Evolutionary conservation across 108 stramenopile genomes (phyloP), one percentile per base, ranked within the genome.

Genomic region (Tribonema minus): DNA sequence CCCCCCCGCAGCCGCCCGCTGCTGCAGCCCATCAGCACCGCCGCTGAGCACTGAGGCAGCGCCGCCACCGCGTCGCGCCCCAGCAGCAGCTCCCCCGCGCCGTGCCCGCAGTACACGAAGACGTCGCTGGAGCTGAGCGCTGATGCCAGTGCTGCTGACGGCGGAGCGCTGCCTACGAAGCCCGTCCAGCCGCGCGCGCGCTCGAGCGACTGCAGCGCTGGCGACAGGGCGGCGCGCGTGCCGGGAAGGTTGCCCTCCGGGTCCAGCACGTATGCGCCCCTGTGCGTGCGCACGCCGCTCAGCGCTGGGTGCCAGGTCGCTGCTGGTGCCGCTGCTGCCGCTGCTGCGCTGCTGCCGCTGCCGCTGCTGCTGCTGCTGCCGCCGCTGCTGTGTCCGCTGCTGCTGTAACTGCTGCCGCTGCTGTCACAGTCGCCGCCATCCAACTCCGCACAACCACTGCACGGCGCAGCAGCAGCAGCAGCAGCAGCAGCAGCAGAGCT

Each of bases 11-110:
- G 58, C 32, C 72, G 67, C 26, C 67, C 72, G 30, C 67, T 75
- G 67, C 82, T 96, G 85, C 97, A 98, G 65, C 97, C 97, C 95
- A 96, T 95, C 33, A 98, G 84, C 23, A 98, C 76, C n/a, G 96
- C 81, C 26, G 30, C 70, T 25, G 82, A 35, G 54, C 41, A 72
- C 32, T 70, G 60, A 76, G 58, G 82, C 79, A 62, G 68, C 29
- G 67, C 83, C 28, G 81, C 83, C 68, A 82, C 81, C 32, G 37
- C 68, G 26, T 82, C 82, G 15, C 92, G 80, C 29, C 92, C 89
- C 67, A 93, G 89, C 35, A 88, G 90, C 34, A 81, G 75, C 79
- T 96, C 92, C 28, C 93, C 95, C 29, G 93, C 92, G 38, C 97
- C 97, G 81, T 98, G 97, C 32, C 97, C 97, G 71, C 93, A 93